Evolutionary conservation across 352 stramenopile species (phyloP), one percentile per base, ranked within the genome.

Genomic region (Phytophthora europaea): DNA sequence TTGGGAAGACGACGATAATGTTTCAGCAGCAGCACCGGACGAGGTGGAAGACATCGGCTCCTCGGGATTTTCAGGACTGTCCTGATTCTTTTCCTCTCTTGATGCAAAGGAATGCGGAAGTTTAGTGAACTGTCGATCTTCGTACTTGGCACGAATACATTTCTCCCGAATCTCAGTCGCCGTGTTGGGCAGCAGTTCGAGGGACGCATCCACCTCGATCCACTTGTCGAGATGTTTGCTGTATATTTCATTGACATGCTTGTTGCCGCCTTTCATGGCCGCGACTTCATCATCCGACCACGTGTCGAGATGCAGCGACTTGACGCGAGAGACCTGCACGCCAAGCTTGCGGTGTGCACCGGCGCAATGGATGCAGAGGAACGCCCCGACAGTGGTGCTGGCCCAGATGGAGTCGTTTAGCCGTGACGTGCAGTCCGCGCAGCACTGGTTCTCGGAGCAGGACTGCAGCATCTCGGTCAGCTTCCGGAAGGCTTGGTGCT

Each of bases 341-440:
- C 98, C 98, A 26, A 99, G 87, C 61, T 92, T 98, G 52, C 98
- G 90, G 71, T 99, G 97, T 8, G 98, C 93, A 15, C 96, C 97
- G 47, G 92, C 95, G 69, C 98, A 99, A 73, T 99, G 82, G 76
- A 99, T 98, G 67, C 97, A 99, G 36, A 99, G 72, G 57, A 99
- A 90, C 6, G 97, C 88, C 4, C 98, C 96, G 22, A 99, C 74
- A 31, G 98, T 99, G 22, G 97, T 88, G 54, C 90, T 98, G 38
- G 94, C 95, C 97, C 97, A 99, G 65, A 99, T 93, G 16, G 96
- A 92, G 60, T 94, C 86, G 48, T 70, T 86, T n/a, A 93, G 74
- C 13, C 82, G 75, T 13, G 75, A 76, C 16, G 73, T 76, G 73
- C 91, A 98, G 76, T 98, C 92, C 7, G 89, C 92, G 58, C 92